phyloP scores from a whole-genome alignment of 441 rosid genomes.

The Omphalea diandra region DNA sequence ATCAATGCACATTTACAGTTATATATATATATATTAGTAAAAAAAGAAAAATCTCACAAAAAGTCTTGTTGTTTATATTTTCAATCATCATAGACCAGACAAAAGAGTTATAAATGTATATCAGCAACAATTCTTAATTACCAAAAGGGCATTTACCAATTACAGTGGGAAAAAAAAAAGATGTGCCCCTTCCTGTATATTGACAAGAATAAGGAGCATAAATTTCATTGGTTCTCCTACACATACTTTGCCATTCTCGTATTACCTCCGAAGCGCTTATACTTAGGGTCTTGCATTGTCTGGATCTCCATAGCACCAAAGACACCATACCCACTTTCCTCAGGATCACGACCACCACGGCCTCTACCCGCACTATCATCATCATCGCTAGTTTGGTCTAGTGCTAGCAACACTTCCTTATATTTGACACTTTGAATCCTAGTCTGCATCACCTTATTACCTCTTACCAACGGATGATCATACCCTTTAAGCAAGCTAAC shows the following conservation, averaged over 20 bases:
- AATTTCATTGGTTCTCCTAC: too few species aligned
- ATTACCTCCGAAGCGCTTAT: slow-evolving; percentile 25
- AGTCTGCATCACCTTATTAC: slow-evolving; percentile 23
- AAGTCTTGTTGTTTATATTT: too few species aligned
- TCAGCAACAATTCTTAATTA: too few species aligned
- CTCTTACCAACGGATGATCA: slow-evolving; percentile 43
- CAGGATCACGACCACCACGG: slow-evolving; percentile 10
- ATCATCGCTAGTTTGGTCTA: slow-evolving; percentile 44
- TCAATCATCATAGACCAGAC: too few species aligned
- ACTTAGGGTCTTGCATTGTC: slow-evolving; percentile 43
- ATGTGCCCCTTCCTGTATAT: too few species aligned
- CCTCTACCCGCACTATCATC: background rate
- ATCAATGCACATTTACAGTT: too few species aligned
- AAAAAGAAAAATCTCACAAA: too few species aligned
- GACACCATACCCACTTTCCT: slow-evolving; percentile 46
- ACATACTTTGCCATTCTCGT: slow-evolving; percentile 16
- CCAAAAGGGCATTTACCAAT: too few species aligned
- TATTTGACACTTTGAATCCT: slow-evolving; percentile 50
- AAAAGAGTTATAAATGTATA: too few species aligned
- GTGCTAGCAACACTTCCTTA: slow-evolving; percentile 45
- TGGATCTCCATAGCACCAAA: slow-evolving; percentile 49
- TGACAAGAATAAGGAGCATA: too few species aligned
- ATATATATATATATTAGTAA: too few species aligned
- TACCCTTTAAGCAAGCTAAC: slow-evolving; percentile 50
- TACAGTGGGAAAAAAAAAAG: too few species aligned